These are phyloP conservation scores for Sporisorium scitamineum DNA, from an alignment of 1,284 basidiomycete genomes.

Conservation along the genomic window DNA sequence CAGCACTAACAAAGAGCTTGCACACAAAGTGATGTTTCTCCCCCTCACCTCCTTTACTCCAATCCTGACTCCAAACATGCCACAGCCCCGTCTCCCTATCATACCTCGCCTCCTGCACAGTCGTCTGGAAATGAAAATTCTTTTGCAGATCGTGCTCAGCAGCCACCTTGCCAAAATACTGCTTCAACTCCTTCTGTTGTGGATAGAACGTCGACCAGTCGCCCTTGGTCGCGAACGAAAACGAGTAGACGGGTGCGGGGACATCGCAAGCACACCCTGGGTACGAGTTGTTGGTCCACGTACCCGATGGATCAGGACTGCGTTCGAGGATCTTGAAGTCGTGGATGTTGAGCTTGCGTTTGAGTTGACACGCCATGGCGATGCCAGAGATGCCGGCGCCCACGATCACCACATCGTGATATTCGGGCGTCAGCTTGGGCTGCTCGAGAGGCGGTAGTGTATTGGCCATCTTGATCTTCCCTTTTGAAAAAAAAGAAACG, in stretches of 20 bases:
- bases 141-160: constrained; percentile 51
- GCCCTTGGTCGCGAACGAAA: constrained; percentile 62
- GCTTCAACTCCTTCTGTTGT: constrained; percentile 57
- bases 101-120: constrained; percentile 56
- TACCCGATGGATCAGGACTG: constrained; percentile 47
- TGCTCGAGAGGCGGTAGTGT: constrained; percentile 28
- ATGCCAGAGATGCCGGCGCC: constrained; percentile 65
- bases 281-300: constrained; percentile 63
- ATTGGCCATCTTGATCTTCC: constrained; percentile 11
- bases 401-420: constrained; percentile 63
- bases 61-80: constrained; percentile 59
- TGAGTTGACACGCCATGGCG: constrained; percentile 61
- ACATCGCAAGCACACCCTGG: constrained; percentile 66
- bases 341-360: constrained; percentile 51
- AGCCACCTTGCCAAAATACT: constrained; percentile 60
- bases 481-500: no score
- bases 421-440: constrained; percentile 50
- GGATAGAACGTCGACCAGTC: constrained; percentile 64
- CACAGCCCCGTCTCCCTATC: constrained; percentile 62
- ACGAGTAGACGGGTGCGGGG: constrained; percentile 66
- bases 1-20: constrained; percentile 62
- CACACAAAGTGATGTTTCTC: constrained; percentile 59
- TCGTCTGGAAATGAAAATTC: constrained; percentile 57
- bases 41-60: constrained; percentile 10
- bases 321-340: constrained; percentile 60